Evolutionary conservation across 345 rosid species (phyloP), one percentile per base, ranked within the genome.

Genomic region (Linum trigynum): DNA sequence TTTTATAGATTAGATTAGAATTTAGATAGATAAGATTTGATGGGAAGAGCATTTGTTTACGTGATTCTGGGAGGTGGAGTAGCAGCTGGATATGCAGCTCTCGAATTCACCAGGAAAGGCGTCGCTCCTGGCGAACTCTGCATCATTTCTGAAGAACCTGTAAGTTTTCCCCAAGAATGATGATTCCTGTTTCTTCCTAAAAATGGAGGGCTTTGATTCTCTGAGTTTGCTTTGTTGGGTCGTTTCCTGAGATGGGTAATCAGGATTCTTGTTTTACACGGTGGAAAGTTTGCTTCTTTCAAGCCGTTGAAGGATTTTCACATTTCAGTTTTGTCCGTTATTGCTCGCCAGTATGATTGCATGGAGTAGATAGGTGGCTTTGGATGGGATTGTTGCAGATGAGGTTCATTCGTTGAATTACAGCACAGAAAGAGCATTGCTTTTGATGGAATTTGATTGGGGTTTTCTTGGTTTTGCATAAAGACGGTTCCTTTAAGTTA

Each of bases 41-140:
- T 92, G 97, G 99, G 97, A 69, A 90, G 99, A 81, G 99, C 92
- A 39, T 94, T 88, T 71, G 91, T 86, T 41, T 94, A 88, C 77
- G 99, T 94, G 65, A 90, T 90, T 65, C 76, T 94, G 1, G 99
- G 99, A 42, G 99, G 99, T 62, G 99, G 97, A 32, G 99, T 94
- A 5, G 86, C 95, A 41, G 95, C 96, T 75, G 99, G 99, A 5
- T 94, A 90, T 76, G 96, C 99, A 43, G 96, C 96, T 70, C 89
- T 94, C 69, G 97, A 94, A 79, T 86, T 90, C 83, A 76, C 90
- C n/a, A 79, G 76, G 69, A 73, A 75, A 80, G 92, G 96, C 23
- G 82, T 94, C 69, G 59, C 92, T 59, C 85, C 80, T 57, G 97
- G 95, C 65, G 89, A 94, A 73, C 97, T 90, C 69, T 94, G 97